Conservation (phyloP, 73 alveolate genomes). For the Tetrahymena borealis region DNA sequence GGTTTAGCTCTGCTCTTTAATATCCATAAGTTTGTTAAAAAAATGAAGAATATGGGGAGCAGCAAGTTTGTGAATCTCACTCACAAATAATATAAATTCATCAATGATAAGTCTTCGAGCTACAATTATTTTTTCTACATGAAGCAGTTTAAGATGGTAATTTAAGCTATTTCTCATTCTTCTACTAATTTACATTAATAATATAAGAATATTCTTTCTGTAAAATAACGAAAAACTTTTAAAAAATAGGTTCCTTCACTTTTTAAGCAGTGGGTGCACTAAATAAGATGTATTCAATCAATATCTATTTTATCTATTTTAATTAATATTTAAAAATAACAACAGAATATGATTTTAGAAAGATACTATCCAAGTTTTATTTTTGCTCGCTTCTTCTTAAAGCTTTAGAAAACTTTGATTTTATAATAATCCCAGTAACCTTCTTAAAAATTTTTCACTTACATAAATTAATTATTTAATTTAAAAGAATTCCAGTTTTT, state of each 20-base stretch:
- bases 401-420: background rate
- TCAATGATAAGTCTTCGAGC: background rate
- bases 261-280: background rate
- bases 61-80: background rate
- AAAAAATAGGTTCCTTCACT: background rate
- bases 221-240: background rate
- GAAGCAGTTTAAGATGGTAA: background rate
- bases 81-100: background rate
- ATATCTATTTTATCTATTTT: background rate
- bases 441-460: background rate
- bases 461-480: background rate
- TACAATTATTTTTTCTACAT: background rate
- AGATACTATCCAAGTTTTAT: background rate
- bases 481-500: background rate
- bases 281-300: background rate
- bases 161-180: background rate
- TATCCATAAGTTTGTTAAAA: background rate
- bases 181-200: background rate
- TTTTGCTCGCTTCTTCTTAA: background rate
- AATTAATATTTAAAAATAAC: background rate
- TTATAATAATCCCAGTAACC: background rate
- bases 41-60: background rate
- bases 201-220: background rate
- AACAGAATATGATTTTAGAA: background rate
- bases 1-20: background rate